Percentiles rank a stretch among this genome's conserved stretches.
These are phyloP conservation scores for Clarireedia paspali DNA, from an alignment of 2,329 filamentous ascomycete genomes.

Conservation along the genomic window DNA sequence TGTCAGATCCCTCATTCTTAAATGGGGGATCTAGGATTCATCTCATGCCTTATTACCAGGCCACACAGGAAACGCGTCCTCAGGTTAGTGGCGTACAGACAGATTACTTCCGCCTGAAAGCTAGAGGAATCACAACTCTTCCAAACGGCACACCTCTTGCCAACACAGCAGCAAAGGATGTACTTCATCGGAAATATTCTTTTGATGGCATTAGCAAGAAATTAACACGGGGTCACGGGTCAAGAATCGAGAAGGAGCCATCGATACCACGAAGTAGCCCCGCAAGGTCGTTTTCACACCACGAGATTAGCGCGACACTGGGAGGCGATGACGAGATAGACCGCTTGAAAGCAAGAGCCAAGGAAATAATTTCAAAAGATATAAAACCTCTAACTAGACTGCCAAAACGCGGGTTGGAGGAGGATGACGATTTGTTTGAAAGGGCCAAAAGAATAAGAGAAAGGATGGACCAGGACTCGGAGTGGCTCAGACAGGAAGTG, in stretches of 20 bases:
- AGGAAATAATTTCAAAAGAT: constrained; percentile 16
- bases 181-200: constrained; percentile 21
- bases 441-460: constrained; percentile 28
- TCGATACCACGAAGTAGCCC: constrained; percentile 20
- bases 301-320: not conserved
- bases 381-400: constrained; percentile 12
- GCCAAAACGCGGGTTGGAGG: constrained; percentile 11
- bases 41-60: constrained; percentile 19
- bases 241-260: constrained; percentile 1
- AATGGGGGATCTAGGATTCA: constrained; percentile 27
- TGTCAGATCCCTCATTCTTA: constrained; percentile 27
- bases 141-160: constrained; percentile 26
- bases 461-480: constrained; percentile 29
- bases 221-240: constrained; percentile 11
- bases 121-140: constrained; percentile 28
- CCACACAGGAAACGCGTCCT: constrained; percentile 17
- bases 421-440: constrained; percentile 28
- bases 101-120: constrained; percentile 31
- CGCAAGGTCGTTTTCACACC: constrained; percentile 9
- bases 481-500: constrained; percentile 25
- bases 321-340: constrained; percentile 16
- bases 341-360: constrained; percentile 22
- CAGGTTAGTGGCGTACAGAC: constrained; percentile 29
- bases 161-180: constrained; percentile 21
- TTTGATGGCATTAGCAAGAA: constrained; percentile 20